phyloP scores from a whole-genome alignment of 2,329 filamentous ascomycete species.

The Colletotrichum eleusines region DNA sequence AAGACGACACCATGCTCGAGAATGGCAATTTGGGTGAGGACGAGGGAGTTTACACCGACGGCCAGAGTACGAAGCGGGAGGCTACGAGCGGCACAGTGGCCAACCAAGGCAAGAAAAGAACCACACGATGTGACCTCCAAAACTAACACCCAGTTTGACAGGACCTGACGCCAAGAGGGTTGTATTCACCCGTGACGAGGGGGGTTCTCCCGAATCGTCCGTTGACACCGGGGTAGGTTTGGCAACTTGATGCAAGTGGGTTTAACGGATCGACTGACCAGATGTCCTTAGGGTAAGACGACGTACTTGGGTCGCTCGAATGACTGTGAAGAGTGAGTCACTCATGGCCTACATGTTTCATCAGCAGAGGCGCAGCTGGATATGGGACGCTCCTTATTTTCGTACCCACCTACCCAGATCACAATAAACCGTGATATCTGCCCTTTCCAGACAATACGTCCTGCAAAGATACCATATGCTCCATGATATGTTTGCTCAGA shows the following conservation, averaged over 20 bases:
- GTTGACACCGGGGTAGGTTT: background rate
- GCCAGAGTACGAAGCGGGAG: background rate
- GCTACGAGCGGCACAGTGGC: background rate
- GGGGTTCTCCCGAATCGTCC: background rate
- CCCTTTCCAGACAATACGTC: background rate
- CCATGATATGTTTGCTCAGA: background rate
- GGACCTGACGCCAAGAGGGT: background rate
- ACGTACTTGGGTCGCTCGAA: background rate
- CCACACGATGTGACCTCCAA: background rate
- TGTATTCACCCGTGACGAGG: background rate
- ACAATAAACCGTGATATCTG: slow-evolving; percentile 1
- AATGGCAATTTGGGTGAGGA: background rate
- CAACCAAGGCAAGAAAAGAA: background rate
- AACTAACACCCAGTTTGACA: background rate
- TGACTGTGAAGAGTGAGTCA: background rate
- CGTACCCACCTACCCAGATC: background rate
- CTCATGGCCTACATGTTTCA: background rate
- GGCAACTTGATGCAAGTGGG: background rate
- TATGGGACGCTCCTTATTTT: background rate
- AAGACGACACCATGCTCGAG: background rate
- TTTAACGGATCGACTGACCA: background rate
- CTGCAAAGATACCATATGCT: background rate
- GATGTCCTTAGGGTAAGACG: background rate
- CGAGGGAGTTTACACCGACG: background rate
- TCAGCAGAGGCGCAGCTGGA: slow-evolving; percentile 11